Evolutionary conservation across 805 yeast genomes (phyloP).

Genomic region (Lipomyces yamadae): DNA sequence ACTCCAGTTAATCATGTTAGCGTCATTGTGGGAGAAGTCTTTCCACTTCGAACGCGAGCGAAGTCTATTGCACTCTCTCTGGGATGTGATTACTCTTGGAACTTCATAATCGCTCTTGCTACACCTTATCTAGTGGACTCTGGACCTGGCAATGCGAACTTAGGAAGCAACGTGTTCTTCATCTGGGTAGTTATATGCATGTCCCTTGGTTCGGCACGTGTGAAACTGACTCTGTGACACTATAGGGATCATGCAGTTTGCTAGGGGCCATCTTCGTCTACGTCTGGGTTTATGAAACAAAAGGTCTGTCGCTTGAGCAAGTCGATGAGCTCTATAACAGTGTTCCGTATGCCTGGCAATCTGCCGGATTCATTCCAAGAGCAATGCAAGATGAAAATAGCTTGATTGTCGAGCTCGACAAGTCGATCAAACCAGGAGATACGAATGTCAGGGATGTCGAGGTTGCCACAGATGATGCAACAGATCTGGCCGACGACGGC

Average conservation of each 20-base stretch:
- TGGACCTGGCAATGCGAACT: constrained; percentile 42
- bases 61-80: constrained; percentile 30
- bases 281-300: constrained; percentile 77
- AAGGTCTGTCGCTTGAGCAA: constrained; percentile 81
- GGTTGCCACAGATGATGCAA: not conserved
- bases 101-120: constrained; percentile 45
- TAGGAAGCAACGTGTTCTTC: constrained; percentile 32
- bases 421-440: not conserved
- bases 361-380: constrained; percentile 17
- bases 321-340: constrained; percentile 65
- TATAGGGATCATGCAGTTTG: constrained; percentile 52
- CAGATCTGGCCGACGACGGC: not conserved
- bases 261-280: constrained; percentile 67
- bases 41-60: constrained; percentile 33
- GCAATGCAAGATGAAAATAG: not conserved
- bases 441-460: not conserved
- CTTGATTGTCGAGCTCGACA: not conserved
- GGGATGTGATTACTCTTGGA: constrained; percentile 25
- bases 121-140: constrained; percentile 45
- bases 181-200: constrained; percentile 19
- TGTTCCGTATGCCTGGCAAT: constrained; percentile 30
- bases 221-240: not conserved
- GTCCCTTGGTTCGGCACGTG: not conserved
- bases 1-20: not conserved
- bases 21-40: constrained; percentile 34